Conservation (phyloP, 1,284 basidiomycete genomes). For the Pyrrhoderma noxium region DNA sequence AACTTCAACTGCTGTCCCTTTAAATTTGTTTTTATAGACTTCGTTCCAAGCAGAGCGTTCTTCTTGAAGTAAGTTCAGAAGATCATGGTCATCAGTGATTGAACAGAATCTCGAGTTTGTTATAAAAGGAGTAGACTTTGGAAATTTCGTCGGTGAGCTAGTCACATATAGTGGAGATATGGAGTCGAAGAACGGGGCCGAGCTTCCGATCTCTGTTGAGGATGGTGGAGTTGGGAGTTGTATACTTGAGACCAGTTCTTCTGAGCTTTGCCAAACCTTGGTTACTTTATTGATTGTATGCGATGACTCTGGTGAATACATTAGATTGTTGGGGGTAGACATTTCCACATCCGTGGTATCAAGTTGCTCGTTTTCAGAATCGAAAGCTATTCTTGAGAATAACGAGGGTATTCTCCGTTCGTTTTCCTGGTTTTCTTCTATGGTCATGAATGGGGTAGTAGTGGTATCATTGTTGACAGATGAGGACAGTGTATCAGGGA, state of each 20-base stretch:
- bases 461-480: too few relatives aligned
- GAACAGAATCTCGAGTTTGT: background rate
- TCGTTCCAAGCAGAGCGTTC: slow-evolving; percentile 8
- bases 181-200: background rate
- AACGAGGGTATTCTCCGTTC: background rate
- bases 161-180: too few relatives aligned
- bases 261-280: too few relatives aligned
- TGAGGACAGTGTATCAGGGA: background rate
- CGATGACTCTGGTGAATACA: background rate
- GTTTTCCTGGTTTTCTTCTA: background rate
- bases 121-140: background rate
- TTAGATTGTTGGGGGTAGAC: background rate
- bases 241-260: too few relatives aligned
- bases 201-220: background rate
- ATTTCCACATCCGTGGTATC: background rate
- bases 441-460: too few relatives aligned
- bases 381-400: background rate
- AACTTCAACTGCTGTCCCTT: background rate
- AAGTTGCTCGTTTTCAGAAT: background rate
- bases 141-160: background rate
- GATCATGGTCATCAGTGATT: background rate
- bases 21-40: background rate
- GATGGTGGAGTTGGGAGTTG: slow-evolving; percentile 3
- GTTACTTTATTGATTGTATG: background rate
- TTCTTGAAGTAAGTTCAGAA: slow-evolving; percentile 3